phyloP scores from a whole-genome alignment of 2,329 filamentous ascomycete species.

The Cytospora piceicola region DNA sequence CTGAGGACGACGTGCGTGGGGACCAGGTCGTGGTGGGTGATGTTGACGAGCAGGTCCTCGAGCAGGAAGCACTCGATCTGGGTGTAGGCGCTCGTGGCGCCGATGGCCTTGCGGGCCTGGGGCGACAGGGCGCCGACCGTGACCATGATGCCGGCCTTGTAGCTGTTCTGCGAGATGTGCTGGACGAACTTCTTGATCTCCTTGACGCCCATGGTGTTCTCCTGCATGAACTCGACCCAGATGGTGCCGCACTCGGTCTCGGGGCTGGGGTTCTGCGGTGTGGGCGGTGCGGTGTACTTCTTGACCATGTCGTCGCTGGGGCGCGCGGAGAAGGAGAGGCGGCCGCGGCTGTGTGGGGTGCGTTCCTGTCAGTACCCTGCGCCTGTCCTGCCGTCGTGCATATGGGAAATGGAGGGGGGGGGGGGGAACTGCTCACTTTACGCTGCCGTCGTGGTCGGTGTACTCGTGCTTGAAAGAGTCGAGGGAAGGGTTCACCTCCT shows the following conservation, averaged over 20 bases:
- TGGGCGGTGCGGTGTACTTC: constrained; percentile 77
- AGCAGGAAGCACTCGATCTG: constrained; percentile 95
- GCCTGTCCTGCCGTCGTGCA: neutral
- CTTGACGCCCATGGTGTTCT: constrained; percentile 82
- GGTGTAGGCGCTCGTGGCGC: constrained; percentile 73
- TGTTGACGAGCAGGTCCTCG: constrained; percentile 95
- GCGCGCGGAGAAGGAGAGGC: constrained; percentile 85
- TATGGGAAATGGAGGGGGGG: neutral
- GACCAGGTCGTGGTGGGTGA: constrained; percentile 95
- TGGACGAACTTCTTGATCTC: constrained; percentile 90
- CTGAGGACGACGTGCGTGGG: constrained; percentile 91
- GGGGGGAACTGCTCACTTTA: constrained; percentile 63
- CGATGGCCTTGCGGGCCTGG: constrained; percentile 84
- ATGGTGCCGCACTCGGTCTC: constrained; percentile 80
- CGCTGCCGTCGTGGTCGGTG: constrained; percentile 70
- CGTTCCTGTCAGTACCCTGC: constrained; percentile 18
- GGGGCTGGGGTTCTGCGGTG: constrained; percentile 70
- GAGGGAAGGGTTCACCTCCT: constrained; percentile 84
- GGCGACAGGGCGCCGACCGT: constrained; percentile 81
- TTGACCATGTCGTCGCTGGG: constrained; percentile 83
- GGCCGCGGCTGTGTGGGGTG: constrained; percentile 68
- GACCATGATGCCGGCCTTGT: constrained; percentile 89
- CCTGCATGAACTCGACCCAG: constrained; percentile 87
- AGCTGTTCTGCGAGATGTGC: constrained; percentile 77
- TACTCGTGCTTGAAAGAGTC: constrained; percentile 79